phyloP scores from a whole-genome alignment of 2,329 filamentous ascomycete genomes.

The Alternaria incomplexa region DNA sequence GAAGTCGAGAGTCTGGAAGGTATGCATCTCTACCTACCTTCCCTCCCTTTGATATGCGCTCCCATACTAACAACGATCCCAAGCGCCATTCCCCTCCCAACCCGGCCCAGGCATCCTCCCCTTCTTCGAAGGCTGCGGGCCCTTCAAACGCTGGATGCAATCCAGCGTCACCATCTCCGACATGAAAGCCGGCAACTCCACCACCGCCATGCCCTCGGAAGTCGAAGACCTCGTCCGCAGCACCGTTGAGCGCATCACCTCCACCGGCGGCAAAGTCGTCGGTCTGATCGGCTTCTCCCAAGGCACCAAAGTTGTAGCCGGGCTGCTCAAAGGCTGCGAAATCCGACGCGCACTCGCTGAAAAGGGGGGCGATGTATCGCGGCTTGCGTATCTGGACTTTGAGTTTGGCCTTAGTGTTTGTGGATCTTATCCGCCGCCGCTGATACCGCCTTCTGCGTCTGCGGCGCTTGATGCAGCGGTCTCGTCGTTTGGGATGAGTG shows the following conservation, averaged over 20 bases:
- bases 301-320: constrained; percentile 43
- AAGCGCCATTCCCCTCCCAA: constrained; percentile 41
- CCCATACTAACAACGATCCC: not conserved
- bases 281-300: constrained; percentile 43
- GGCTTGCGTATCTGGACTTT: constrained; percentile 21
- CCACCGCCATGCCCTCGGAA: constrained; percentile 19
- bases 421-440: constrained; percentile 36
- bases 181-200: constrained; percentile 23
- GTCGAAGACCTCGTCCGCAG: constrained; percentile 28
- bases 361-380: not conserved
- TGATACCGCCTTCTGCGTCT: constrained; percentile 24
- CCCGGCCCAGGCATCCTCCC: constrained; percentile 46
- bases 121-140: constrained; percentile 48
- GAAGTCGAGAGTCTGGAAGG: constrained; percentile 34
- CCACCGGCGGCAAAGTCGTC: constrained; percentile 31
- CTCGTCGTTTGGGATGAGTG: not conserved
- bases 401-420: constrained; percentile 35
- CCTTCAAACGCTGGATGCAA: constrained; percentile 42
- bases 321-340: constrained; percentile 34
- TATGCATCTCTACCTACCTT: constrained; percentile 7
- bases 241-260: constrained; percentile 18
- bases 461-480: constrained; percentile 7
- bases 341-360: constrained; percentile 19
- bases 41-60: not conserved
- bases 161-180: constrained; percentile 16